Conservation (phyloP, 176 grass and related monocot genomes). For the Triticum aestivum region DNA sequence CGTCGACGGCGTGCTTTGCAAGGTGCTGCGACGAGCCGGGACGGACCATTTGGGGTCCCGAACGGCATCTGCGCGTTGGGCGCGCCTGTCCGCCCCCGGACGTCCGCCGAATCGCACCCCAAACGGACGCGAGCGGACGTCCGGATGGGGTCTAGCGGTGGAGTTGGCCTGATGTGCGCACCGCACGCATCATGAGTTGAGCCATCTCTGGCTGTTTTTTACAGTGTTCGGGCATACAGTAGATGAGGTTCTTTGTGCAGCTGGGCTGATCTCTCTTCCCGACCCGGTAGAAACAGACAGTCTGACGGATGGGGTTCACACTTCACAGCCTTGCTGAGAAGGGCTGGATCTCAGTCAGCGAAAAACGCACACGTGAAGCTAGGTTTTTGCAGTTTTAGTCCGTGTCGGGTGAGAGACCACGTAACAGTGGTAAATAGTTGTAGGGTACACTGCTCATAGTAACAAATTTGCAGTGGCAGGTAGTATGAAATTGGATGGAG, state of each 20-base stretch:
- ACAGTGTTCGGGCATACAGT: neutral
- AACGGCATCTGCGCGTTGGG: no score
- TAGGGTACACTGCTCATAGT: neutral
- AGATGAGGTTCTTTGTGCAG: neutral
- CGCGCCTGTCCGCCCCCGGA: no score
- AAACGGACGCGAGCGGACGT: no score
- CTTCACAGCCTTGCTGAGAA: no score
- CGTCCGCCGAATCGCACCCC: no score
- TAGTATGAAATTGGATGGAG: neutral
- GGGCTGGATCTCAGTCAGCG: neutral
- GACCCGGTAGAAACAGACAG: no score
- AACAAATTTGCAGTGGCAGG: neutral
- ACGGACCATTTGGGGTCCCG: no score
- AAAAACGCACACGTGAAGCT: neutral
- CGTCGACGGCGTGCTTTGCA: no score
- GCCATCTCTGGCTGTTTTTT: neutral
- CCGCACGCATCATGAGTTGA: no score
- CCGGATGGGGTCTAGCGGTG: no score
- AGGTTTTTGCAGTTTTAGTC: conserved; percentile 6
- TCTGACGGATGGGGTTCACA: neutral
- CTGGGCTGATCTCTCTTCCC: neutral
- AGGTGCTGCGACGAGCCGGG: no score
- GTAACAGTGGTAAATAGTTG: neutral
- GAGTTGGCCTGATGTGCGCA: no score
- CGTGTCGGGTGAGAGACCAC: neutral